Evolutionary conservation across 805 yeast species (phyloP).

Genomic region (Debaryomyces hansenii): DNA sequence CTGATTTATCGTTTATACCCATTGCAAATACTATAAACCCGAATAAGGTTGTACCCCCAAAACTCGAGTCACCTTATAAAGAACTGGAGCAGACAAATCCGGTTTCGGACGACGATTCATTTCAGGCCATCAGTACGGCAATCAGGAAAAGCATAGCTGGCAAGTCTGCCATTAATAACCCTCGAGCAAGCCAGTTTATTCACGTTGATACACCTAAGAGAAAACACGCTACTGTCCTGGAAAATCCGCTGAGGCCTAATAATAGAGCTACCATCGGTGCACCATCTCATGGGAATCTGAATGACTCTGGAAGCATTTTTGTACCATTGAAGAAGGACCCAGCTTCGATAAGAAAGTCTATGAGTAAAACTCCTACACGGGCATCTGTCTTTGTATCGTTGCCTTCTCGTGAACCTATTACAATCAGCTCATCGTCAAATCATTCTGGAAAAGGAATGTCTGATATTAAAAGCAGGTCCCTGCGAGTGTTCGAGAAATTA

Average conservation of each 20-base stretch:
- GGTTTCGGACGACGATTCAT: conserved; percentile 35
- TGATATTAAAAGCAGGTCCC: conserved; percentile 9
- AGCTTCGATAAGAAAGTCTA: not conserved
- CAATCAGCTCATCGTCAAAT: conserved; percentile 18
- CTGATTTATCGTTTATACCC: conserved; percentile 23
- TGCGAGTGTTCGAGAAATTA: conserved; percentile 16
- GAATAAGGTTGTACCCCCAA: conserved; percentile 5
- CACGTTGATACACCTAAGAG: not conserved
- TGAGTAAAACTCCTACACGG: conserved; percentile 27
- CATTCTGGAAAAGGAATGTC: not conserved
- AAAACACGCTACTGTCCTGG: not conserved
- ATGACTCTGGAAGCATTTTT: not conserved
- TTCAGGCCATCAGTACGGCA: conserved; percentile 48
- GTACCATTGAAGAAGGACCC: not conserved
- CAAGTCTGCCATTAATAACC: conserved; percentile 13
- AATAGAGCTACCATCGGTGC: not conserved
- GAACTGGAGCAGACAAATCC: not conserved
- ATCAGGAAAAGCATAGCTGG: conserved; percentile 46
- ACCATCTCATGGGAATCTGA: not conserved
- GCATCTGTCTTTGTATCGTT: conserved; percentile 35
- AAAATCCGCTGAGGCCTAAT: not conserved
- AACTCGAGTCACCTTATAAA: not conserved
- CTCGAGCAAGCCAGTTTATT: not conserved
- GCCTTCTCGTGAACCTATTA: conserved; percentile 40
- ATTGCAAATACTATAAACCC: conserved; percentile 14